Conservation (phyloP, 2,329 filamentous ascomycete species). For the Pseudocercospora eumusae region DNA sequence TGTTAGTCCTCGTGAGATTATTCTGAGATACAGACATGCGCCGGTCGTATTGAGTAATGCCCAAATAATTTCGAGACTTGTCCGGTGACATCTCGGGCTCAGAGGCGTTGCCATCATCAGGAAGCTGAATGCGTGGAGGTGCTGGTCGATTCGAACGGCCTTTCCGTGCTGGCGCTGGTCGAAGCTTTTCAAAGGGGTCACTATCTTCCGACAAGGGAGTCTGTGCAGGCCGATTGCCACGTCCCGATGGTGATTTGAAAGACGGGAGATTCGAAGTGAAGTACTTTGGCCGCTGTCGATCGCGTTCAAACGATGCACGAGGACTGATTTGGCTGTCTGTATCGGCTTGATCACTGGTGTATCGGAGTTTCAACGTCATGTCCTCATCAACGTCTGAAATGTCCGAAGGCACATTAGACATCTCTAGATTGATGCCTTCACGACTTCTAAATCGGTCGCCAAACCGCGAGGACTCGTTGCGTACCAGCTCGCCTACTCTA, state of each 20-base stretch:
- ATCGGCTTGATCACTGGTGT: slow-evolving; percentile 28
- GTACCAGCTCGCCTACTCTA: slow-evolving; percentile 71
- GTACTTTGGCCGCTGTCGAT: slow-evolving; percentile 44
- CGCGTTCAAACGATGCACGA: slow-evolving; percentile 38
- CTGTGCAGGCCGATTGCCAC: slow-evolving; percentile 25
- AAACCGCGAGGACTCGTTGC: slow-evolving; percentile 63
- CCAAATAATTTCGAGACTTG: slow-evolving; percentile 15
- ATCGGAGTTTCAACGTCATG: slow-evolving; percentile 19
- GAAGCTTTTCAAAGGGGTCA: slow-evolving; percentile 49
- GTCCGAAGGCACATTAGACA: slow-evolving; percentile 44
- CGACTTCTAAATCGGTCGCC: slow-evolving; percentile 60
- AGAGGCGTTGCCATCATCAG: slow-evolving; percentile 40
- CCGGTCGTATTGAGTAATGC: slow-evolving; percentile 31
- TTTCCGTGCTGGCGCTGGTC: slow-evolving; percentile 25
- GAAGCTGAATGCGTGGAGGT: slow-evolving; percentile 55
- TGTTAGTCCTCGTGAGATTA: slow-evolving; percentile 33
- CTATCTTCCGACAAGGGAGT: slow-evolving; percentile 27
- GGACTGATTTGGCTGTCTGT: slow-evolving; percentile 42
- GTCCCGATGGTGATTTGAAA: slow-evolving; percentile 52
- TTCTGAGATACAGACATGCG: slow-evolving; percentile 36
- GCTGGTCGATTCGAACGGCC: slow-evolving; percentile 46
- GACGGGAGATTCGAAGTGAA: slow-evolving; percentile 52
- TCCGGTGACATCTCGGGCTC: slow-evolving; percentile 22
- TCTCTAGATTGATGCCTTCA: slow-evolving; percentile 47
- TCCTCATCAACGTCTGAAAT: slow-evolving; percentile 52